Evolutionary conservation across 73 alveolate genomes (phyloP).

Genomic region (Tetrahymena thermophila): DNA sequence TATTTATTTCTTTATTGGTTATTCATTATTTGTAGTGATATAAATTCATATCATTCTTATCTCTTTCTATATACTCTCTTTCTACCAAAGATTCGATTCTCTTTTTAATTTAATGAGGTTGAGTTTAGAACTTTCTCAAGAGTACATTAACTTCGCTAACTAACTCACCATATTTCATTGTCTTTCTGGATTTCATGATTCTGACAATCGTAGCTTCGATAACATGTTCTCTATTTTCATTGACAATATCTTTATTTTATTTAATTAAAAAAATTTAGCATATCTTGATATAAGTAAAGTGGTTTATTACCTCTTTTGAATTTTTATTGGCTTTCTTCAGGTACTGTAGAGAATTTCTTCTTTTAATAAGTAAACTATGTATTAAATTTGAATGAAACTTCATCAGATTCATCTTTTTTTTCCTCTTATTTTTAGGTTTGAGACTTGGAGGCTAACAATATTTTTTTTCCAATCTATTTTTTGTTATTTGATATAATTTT

Average conservation of each 20-base stretch:
- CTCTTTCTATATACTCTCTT: constrained; percentile 65
- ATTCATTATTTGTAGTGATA: constrained; percentile 53
- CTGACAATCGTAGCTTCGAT: constrained; percentile 71
- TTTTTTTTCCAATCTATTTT: not conserved
- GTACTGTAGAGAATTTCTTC: not conserved
- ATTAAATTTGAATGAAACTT: constrained; percentile 44
- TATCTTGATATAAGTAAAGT: not conserved
- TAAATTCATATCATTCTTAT: constrained; percentile 40
- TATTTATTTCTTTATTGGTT: no score
- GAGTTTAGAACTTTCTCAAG: constrained; percentile 45
- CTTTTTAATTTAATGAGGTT: constrained; percentile 44
- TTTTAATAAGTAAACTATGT: constrained; percentile 3
- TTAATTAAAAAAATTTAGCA: constrained; percentile 24
- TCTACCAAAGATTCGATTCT: constrained; percentile 65
- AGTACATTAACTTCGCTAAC: constrained; percentile 48
- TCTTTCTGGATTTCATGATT: constrained; percentile 65
- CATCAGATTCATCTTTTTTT: constrained; percentile 49
- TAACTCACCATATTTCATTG: constrained; percentile 43
- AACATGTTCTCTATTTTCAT: constrained; percentile 63
- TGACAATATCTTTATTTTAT: constrained; percentile 48
- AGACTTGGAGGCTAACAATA: not conserved
- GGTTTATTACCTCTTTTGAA: not conserved
- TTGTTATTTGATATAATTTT: no score
- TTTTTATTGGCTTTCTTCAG: not conserved
- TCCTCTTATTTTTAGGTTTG: not conserved